Base-by-base conservation (phyloP, 495 filamentous ascomycete species). In the Cercophora sp. region DNA sequence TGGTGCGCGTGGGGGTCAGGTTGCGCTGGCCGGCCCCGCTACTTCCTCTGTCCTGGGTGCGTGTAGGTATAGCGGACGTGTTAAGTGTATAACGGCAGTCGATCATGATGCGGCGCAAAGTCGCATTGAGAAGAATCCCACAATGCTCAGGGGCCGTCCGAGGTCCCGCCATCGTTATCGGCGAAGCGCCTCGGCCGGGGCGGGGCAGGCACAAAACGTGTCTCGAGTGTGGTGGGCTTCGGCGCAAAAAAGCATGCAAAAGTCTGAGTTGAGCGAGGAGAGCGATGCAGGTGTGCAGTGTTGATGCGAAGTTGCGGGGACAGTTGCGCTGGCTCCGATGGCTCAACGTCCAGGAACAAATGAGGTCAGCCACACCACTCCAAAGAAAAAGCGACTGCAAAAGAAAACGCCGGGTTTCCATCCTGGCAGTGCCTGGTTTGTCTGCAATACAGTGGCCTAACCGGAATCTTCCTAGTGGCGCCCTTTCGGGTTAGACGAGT, bases 1-100 rank as follows among this genome's bases (percentile, higher is more conserved):
- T n/a, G n/a, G n/a, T n/a, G n/a, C n/a, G n/a, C 15, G 48, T 51
- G 48, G 48, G 36, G 48, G 35, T 51, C 48, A 51, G 35, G 48
- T 34, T 47, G 23, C 34, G 24, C 25, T 41, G 35, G 32, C 24
- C 24, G 24, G 24, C 23, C 26, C 22, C 19, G 13, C 18, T 43
- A 22, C 19, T 18, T 34, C 46, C 32, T 9, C 22, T 26, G 32
- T 25, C 46, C 31, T 24, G 40, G 40, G n/a, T 11, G 23, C 19
- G 40, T 43, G 40, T 20, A 11, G 27, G 13, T 23, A 15, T 29
- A 39, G 10, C 23, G 15, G 11, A 19, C 45, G 22, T 34, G 18
- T 24, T 16, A 34, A 11, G 36, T 13, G 20, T 13, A 22, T 16
- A 22, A 55, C 23, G 29, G 27, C 39, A 34, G 29, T n/a, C 24